Percentiles rank a stretch among this genome's conserved stretches.
These are phyloP conservation scores for Blepharisma japonicum DNA, from an alignment of 73 alveolate genomes.

Conservation along the genomic window DNA sequence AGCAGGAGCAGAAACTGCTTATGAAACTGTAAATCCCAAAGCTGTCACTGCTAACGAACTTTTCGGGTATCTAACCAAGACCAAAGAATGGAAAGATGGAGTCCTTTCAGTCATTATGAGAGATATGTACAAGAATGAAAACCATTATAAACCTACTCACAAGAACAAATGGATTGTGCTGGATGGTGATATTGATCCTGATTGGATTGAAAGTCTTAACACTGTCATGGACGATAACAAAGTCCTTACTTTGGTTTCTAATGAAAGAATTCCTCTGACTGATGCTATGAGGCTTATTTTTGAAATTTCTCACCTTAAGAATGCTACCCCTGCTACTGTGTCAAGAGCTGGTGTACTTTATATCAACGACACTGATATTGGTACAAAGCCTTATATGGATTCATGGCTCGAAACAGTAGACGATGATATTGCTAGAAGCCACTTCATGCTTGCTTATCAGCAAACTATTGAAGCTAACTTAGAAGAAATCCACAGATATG, in stretches of 20 bases:
- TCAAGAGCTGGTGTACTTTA: slow-evolving; percentile 99
- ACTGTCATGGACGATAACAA: slow-evolving; percentile 99
- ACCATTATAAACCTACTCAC: slow-evolving; percentile 83
- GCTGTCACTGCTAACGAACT: slow-evolving; percentile 99
- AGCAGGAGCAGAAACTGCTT: slow-evolving; percentile 83
- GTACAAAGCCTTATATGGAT: slow-evolving; percentile 99
- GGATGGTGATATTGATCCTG: slow-evolving; percentile 99
- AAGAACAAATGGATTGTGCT: slow-evolving; percentile 98
- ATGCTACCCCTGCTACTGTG: slow-evolving; percentile 99
- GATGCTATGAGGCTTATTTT: slow-evolving; percentile 98
- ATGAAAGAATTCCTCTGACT: slow-evolving; percentile 98
- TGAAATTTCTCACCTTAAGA: slow-evolving; percentile 95
- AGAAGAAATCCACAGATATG: slow-evolving; percentile 56
- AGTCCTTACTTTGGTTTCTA: slow-evolving; percentile 95
- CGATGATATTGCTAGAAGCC: slow-evolving; percentile 86
- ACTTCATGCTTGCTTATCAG: slow-evolving; percentile 75
- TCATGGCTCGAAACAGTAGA: slow-evolving; percentile 95
- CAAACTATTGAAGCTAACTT: slow-evolving; percentile 59
- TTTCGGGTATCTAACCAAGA: slow-evolving; percentile 90
- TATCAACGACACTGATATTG: slow-evolving; percentile 99
- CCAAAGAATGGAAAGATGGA: slow-evolving; percentile 99
- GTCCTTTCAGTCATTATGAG: slow-evolving; percentile 98
- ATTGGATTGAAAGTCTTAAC: slow-evolving; percentile 99
- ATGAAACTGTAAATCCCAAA: slow-evolving; percentile 98
- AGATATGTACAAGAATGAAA: slow-evolving; percentile 91